Conservation (phyloP, 163 green algal species). For the Scenedesmus sp. region DNA sequence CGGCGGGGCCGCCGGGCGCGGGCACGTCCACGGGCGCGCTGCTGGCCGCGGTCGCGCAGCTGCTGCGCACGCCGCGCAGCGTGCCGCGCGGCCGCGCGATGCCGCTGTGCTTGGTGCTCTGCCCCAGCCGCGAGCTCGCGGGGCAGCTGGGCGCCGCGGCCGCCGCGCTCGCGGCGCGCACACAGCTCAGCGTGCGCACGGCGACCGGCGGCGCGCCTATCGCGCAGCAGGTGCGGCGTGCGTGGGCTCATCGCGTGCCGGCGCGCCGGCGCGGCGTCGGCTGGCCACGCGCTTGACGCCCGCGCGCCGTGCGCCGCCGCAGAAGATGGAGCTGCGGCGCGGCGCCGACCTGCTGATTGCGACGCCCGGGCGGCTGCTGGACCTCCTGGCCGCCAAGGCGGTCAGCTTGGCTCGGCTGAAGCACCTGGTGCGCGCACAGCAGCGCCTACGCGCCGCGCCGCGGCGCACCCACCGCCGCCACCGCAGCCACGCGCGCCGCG, state of each 20-base stretch:
- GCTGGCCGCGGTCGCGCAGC: slow-evolving; percentile 45
- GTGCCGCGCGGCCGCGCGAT: slow-evolving; percentile 59
- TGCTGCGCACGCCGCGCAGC: slow-evolving; percentile 25
- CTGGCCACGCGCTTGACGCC: too few relatives aligned
- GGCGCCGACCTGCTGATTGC: slow-evolving; percentile 92
- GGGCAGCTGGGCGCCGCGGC: slow-evolving; percentile 94
- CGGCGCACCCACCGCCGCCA: too few relatives aligned
- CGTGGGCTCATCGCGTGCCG: too few relatives aligned
- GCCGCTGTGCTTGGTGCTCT: slow-evolving; percentile 89
- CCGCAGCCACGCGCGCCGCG: background rate
- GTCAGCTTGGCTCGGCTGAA: slow-evolving; percentile 28
- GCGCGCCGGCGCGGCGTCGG: too few relatives aligned
- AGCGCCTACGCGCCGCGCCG: background rate
- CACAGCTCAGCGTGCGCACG: slow-evolving; percentile 63
- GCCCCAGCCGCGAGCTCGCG: slow-evolving; percentile 92
- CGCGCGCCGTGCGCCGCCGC: background rate
- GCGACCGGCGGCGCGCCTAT: slow-evolving; percentile 79
- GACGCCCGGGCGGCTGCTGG: slow-evolving; percentile 93
- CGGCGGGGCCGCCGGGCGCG: slow-evolving; percentile 47
- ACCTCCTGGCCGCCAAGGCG: slow-evolving; percentile 59
- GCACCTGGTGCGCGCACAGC: background rate
- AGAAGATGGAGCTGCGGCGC: slow-evolving; percentile 24
- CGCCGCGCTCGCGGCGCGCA: slow-evolving; percentile 81
- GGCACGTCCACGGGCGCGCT: slow-evolving; percentile 54
- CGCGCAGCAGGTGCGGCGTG: slow-evolving; percentile 61